Evolutionary conservation across 2,329 filamentous ascomycete genomes (phyloP).

Genomic region (Mollisia scopiformis): DNA sequence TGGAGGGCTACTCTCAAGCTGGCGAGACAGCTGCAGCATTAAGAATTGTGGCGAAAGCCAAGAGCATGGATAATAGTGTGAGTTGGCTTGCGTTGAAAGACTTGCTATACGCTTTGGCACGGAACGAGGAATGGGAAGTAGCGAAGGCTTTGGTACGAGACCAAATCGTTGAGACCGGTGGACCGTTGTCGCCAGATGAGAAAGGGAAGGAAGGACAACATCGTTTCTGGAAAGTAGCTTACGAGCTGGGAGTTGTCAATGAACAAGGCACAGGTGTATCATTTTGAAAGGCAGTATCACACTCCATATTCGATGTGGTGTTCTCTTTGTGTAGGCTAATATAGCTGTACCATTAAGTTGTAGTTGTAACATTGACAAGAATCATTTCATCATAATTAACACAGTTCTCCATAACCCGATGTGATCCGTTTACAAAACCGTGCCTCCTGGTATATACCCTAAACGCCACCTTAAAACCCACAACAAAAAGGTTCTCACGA

Average conservation of each 20-base stretch:
- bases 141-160: constrained; percentile 36
- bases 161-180: constrained; percentile 29
- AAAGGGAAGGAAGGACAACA: constrained; percentile 32
- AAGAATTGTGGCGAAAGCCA: constrained; percentile 50
- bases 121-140: constrained; percentile 34
- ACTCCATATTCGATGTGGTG: not conserved
- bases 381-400: not conserved
- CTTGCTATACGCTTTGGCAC: constrained; percentile 33
- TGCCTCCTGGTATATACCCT: not conserved
- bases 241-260: constrained; percentile 27
- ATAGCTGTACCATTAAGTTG: not conserved
- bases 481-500: not conserved
- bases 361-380: not conserved
- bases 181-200: constrained; percentile 20
- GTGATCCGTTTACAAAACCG: not conserved
- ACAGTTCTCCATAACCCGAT: not conserved
- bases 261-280: not conserved
- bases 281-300: not conserved
- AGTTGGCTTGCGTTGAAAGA: constrained; percentile 32
- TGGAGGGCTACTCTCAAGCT: constrained; percentile 65
- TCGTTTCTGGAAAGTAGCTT: constrained; percentile 34
- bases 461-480: not conserved
- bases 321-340: not conserved
- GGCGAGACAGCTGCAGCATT: constrained; percentile 55
- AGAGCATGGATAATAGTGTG: constrained; percentile 26